A percentile compares a stretch with the other conserved stretches of the same genome.
phyloP scores from a whole-genome alignment of 1,139 yeast species.

The Hemisphaericaspora lyxosophila region DNA sequence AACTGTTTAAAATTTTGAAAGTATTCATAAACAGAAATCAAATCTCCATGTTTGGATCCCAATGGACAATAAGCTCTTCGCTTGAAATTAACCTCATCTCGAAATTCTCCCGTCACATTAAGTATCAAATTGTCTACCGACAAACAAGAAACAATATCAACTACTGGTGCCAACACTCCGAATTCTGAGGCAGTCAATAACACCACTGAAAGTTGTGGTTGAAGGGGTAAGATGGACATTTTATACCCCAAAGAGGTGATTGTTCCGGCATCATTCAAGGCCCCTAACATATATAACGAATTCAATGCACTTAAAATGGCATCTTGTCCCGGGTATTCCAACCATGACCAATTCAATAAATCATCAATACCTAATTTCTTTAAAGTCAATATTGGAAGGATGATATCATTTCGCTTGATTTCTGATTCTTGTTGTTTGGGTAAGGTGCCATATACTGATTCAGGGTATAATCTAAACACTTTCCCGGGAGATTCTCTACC shows the following conservation, averaged over 20 bases:
- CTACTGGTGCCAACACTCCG: constrained; percentile 62
- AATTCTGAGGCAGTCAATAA: constrained; percentile 64
- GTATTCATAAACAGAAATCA: constrained; percentile 78
- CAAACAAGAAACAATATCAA: constrained; percentile 88
- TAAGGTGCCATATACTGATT: constrained; percentile 56
- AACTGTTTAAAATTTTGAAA: constrained; percentile 59
- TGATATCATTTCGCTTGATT: constrained; percentile 80
- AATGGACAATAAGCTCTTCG: constrained; percentile 64
- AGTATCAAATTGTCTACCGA: constrained; percentile 86
- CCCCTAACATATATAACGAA: constrained; percentile 75
- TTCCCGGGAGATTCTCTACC: constrained; percentile 95
- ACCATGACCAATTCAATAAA: constrained; percentile 85
- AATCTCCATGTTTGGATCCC: constrained; percentile 76
- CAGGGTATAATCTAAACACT: constrained; percentile 81
- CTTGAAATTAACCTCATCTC: constrained; percentile 75
- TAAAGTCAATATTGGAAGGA: constrained; percentile 78
- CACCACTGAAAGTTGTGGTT: constrained; percentile 91
- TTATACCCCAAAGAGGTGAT: constrained; percentile 76
- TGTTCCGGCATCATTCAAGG: constrained; percentile 72
- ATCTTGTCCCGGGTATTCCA: constrained; percentile 83
- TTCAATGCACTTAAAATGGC: constrained; percentile 75
- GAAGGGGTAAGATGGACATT: constrained; percentile 86
- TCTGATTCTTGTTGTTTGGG: constrained; percentile 89
- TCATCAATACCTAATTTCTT: constrained; percentile 84
- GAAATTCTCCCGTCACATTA: constrained; percentile 65